Percentiles rank a stretch among this genome's conserved stretches.
These are phyloP conservation scores for Botrytis tulipae DNA, from an alignment of 2,329 filamentous ascomycete species.

Conservation along the genomic window DNA sequence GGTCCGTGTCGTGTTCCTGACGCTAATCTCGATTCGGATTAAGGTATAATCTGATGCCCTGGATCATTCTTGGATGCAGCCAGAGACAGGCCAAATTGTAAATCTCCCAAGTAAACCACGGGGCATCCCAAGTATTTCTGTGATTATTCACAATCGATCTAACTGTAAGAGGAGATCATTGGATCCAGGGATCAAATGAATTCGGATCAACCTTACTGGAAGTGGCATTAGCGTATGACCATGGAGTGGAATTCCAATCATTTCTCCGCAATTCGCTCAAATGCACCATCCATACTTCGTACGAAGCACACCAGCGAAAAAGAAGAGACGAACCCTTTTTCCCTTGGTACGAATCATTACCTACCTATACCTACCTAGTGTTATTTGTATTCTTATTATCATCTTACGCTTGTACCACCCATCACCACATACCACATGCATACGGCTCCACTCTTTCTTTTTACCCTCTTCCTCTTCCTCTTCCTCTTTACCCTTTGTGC, in stretches of 20 bases:
- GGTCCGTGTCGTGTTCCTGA: neutral
- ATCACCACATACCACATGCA: neutral
- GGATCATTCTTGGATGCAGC: neutral
- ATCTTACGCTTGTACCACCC: neutral
- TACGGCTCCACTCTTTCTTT: neutral
- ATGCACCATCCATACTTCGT: too few species aligned
- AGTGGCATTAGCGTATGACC: neutral
- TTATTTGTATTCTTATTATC: neutral
- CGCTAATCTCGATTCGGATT: neutral
- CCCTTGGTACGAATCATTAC: neutral
- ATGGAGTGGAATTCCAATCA: neutral
- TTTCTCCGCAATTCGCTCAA: constrained; percentile 9
- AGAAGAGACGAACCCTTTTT: constrained; percentile 15
- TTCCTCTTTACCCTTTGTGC: neutral
- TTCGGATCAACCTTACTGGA: neutral
- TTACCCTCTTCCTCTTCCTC: neutral
- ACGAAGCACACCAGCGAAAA: neutral
- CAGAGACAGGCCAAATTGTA: neutral
- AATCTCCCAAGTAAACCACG: too few species aligned
- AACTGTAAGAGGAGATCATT: neutral
- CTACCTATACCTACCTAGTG: too few species aligned
- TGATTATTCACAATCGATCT: neutral
- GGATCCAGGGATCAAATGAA: neutral
- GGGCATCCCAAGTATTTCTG: neutral
- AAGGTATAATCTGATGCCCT: neutral